These are phyloP conservation scores for Candida sanyaensis DNA, from an alignment of 1,139 yeast genomes.

Conservation along the genomic window DNA sequence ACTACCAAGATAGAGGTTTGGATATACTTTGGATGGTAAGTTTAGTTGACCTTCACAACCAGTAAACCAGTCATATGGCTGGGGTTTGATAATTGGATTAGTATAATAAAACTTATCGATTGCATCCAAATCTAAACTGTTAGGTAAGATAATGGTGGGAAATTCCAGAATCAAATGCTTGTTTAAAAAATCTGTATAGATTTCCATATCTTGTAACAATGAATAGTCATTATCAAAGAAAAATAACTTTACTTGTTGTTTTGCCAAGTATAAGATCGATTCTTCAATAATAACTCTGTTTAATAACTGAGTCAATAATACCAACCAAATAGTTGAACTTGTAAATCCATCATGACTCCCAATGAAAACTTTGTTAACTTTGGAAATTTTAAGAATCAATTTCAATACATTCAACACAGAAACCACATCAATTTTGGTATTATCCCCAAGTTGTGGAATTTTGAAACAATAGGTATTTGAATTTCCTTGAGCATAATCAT, in stretches of 20 bases:
- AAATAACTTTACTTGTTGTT: conserved; percentile 26
- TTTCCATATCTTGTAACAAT: conserved; percentile 35
- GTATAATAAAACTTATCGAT: conserved; percentile 8
- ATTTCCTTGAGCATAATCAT: conserved; percentile 9
- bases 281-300: conserved; percentile 26
- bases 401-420: conserved; percentile 35
- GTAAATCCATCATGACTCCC: conserved; percentile 46
- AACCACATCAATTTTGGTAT: conserved; percentile 21
- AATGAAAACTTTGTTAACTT: conserved; percentile 28
- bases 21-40: conserved; percentile 36
- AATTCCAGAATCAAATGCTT: conserved; percentile 9
- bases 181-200: conserved; percentile 22
- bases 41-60: conserved; percentile 33
- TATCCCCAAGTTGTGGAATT: conserved; percentile 34
- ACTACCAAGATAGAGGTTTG: conserved; percentile 37
- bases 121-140: conserved; percentile 7
- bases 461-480: conserved; percentile 27
- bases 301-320: conserved; percentile 26
- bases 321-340: conserved; percentile 34
- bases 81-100: conserved; percentile 8
- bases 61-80: conserved; percentile 35
- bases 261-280: conserved; percentile 19
- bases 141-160: conserved; percentile 10
- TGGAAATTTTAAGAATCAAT: conserved; percentile 25
- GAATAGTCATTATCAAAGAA: conserved; percentile 34